phyloP scores from a whole-genome alignment of 495 filamentous ascomycete genomes.

The Gamarada debralockiae region DNA sequence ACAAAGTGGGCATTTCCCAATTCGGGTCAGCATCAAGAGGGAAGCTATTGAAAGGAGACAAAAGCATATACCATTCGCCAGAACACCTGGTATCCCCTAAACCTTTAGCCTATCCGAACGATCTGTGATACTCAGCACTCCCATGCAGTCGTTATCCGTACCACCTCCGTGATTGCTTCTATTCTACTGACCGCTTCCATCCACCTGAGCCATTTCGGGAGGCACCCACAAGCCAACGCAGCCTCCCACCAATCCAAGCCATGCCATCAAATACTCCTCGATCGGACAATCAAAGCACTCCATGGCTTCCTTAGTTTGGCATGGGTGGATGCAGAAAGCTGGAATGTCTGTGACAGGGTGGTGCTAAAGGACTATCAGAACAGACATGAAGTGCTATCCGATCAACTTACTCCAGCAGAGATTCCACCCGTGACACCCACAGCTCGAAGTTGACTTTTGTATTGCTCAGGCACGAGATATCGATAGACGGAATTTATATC shows the following conservation, averaged over 20 bases:
- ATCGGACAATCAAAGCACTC: slow-evolving; percentile 47
- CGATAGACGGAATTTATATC: slow-evolving; percentile 65
- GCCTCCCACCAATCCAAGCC: slow-evolving; percentile 73
- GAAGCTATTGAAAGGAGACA: background rate
- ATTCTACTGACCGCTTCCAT: background rate
- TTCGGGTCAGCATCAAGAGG: background rate
- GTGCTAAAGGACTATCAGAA: slow-evolving; percentile 47
- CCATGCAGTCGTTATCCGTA: no score
- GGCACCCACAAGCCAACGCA: slow-evolving; percentile 72
- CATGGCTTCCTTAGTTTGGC: slow-evolving; percentile 79
- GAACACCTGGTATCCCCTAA: background rate
- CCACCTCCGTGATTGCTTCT: no score
- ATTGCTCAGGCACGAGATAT: slow-evolving; percentile 55
- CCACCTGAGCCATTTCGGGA: slow-evolving; percentile 39
- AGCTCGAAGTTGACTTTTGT: slow-evolving; percentile 49
- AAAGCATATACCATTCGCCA: background rate
- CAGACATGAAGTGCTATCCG: slow-evolving; percentile 12
- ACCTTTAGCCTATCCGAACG: no score
- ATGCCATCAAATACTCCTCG: slow-evolving; percentile 70
- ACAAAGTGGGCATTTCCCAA: no score
- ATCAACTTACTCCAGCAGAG: slow-evolving; percentile 72
- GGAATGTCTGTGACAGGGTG: slow-evolving; percentile 73
- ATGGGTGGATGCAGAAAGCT: slow-evolving; percentile 80
- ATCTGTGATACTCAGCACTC: no score
- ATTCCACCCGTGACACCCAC: slow-evolving; percentile 70